Evolutionary conservation across 768 basidiomycete species (phyloP).

Genomic region (Suillus alpinus): DNA sequence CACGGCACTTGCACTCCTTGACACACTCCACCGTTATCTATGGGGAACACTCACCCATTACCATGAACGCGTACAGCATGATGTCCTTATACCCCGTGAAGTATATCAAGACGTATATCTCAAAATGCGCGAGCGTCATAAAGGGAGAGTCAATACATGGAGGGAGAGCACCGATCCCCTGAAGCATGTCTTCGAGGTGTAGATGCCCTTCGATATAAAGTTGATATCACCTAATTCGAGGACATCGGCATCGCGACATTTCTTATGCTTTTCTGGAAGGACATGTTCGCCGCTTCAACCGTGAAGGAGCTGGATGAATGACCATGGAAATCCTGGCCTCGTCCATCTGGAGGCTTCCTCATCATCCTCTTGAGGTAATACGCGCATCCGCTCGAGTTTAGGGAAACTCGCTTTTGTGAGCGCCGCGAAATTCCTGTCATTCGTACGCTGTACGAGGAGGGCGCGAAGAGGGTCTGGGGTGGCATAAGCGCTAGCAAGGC

Average conservation of each 20-base stretch:
- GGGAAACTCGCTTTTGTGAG: constrained; percentile 56
- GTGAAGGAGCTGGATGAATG: constrained; percentile 16
- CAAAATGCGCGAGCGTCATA: constrained; percentile 80
- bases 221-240: constrained; percentile 33
- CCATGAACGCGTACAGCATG: constrained; percentile 83
- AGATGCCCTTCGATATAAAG: constrained; percentile 8
- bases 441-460: constrained; percentile 48
- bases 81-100: constrained; percentile 72
- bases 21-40: constrained; percentile 82
- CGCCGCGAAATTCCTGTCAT: constrained; percentile 64
- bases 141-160: constrained; percentile 73
- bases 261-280: constrained; percentile 88
- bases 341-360: constrained; percentile 81
- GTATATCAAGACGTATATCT: constrained; percentile 90
- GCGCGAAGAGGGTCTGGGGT: constrained; percentile 42
- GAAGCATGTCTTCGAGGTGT: constrained; percentile 88
- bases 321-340: constrained; percentile 73
- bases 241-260: constrained; percentile 96
- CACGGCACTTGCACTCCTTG: constrained; percentile 77
- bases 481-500: constrained; percentile 43
- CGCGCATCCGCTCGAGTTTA: constrained; percentile 53
- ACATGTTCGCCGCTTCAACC: constrained; percentile 44
- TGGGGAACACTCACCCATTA: constrained; percentile 82
- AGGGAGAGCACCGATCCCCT: constrained; percentile 79
- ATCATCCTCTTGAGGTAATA: constrained; percentile 24